These are phyloP conservation scores for Xanthoconium separans DNA, from an alignment of 1,284 basidiomycete species.

Conservation along the genomic window DNA sequence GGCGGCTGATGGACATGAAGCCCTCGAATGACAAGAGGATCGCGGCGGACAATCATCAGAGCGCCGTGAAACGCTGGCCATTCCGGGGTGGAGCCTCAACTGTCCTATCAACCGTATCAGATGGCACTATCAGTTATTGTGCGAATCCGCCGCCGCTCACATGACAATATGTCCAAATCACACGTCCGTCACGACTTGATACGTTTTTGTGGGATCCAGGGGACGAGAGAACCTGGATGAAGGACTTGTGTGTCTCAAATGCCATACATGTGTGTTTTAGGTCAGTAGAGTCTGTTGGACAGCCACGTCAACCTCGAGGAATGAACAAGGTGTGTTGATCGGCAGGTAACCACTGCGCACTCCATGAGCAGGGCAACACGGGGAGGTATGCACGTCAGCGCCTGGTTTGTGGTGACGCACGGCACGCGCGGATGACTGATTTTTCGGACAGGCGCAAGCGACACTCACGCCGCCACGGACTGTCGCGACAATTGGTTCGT, in stretches of 20 bases:
- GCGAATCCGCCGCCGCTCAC: conserved; percentile 15
- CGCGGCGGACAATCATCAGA: conserved; percentile 21
- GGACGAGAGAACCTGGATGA: not conserved
- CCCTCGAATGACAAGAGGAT: not conserved
- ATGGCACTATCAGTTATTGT: conserved; percentile 19
- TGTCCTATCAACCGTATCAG: conserved; percentile 32
- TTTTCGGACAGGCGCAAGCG: conserved; percentile 7
- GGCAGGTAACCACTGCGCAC: not conserved
- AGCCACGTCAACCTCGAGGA: conserved; percentile 6
- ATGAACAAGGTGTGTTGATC: conserved; percentile 11
- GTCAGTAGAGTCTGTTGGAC: not conserved
- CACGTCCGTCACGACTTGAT: conserved; percentile 3
- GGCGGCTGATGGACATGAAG: not conserved
- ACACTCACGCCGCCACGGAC: not conserved
- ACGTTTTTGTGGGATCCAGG: not conserved
- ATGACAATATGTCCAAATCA: conserved; percentile 7
- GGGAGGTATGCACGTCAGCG: conserved; percentile 1
- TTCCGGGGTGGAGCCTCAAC: conserved; percentile 8
- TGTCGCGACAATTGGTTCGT: not conserved
- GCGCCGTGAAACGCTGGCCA: conserved; percentile 27
- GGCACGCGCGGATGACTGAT: not conserved
- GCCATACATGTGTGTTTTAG: not conserved
- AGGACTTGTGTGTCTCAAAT: conserved; percentile 1
- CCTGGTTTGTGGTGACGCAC: not conserved
- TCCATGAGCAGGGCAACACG: not conserved